These are phyloP conservation scores for Fragaria vesca DNA, from an alignment of 306 rosid species.

Conservation along the genomic window DNA sequence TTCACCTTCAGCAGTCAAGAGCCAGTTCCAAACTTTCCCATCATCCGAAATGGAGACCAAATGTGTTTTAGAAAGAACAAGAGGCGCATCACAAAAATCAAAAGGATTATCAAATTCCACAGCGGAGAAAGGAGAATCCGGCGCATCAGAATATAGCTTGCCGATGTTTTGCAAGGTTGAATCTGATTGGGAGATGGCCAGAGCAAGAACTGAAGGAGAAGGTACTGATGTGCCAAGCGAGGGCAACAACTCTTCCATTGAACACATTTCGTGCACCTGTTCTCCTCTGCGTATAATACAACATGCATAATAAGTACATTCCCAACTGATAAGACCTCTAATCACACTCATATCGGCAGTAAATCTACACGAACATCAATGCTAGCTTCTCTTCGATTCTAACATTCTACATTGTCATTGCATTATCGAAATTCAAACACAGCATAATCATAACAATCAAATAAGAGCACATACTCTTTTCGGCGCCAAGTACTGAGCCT, in stretches of 20 bases:
- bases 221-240: slow-evolving; percentile 88
- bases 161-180: slow-evolving; percentile 64
- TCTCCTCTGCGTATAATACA: slow-evolving; percentile 60
- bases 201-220: slow-evolving; percentile 76
- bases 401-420: slow-evolving; percentile 5
- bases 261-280: slow-evolving; percentile 78
- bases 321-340: background rate
- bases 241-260: slow-evolving; percentile 94
- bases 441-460: background rate
- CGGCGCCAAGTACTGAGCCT: slow-evolving; percentile 92
- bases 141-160: slow-evolving; percentile 61
- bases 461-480: slow-evolving; percentile 58
- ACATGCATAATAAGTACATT: slow-evolving; percentile 24
- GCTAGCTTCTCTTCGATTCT: background rate
- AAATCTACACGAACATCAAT: background rate
- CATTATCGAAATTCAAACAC: background rate
- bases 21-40: slow-evolving; percentile 97
- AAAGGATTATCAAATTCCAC: slow-evolving; percentile 85
- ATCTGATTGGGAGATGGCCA: slow-evolving; percentile 72
- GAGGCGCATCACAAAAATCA: slow-evolving; percentile 64
- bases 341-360: background rate
- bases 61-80: slow-evolving; percentile 59
- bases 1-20: slow-evolving; percentile 73
- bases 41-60: slow-evolving; percentile 92
- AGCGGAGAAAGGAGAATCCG: slow-evolving; percentile 57